phyloP scores from a whole-genome alignment of 768 basidiomycete species.

The Xerocomus potaroensis region DNA sequence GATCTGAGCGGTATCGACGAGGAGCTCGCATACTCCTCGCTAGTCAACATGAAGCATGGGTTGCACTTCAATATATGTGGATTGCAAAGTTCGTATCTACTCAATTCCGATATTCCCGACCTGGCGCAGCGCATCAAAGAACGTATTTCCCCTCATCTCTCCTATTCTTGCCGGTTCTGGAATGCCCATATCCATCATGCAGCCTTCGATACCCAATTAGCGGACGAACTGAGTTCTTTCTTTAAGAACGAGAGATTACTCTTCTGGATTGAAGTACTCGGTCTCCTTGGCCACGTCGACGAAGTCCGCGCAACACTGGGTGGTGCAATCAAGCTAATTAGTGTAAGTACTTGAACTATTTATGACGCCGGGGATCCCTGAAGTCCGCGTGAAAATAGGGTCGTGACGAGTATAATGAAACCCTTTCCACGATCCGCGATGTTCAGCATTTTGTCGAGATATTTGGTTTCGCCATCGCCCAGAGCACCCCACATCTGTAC shows the following conservation, averaged over 20 bases:
- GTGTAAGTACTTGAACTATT: background rate
- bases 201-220: background rate
- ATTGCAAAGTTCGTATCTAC: background rate
- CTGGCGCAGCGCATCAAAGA: background rate
- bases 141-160: background rate
- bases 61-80: background rate
- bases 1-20: background rate
- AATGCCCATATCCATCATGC: background rate
- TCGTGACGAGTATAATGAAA: background rate
- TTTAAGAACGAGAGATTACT: background rate
- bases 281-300: background rate
- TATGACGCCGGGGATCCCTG: background rate
- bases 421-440: background rate
- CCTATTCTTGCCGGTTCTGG: background rate
- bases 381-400: background rate
- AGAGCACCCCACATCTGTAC: background rate
- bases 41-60: background rate
- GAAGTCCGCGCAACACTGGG: background rate
- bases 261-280: background rate
- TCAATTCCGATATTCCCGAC: background rate
- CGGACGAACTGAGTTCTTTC: background rate
- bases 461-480: background rate
- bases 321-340: background rate
- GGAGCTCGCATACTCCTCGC: background rate
- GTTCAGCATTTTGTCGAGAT: background rate